phyloP scores from a whole-genome alignment of 768 basidiomycete genomes.

The Hygrophorus russula region DNA sequence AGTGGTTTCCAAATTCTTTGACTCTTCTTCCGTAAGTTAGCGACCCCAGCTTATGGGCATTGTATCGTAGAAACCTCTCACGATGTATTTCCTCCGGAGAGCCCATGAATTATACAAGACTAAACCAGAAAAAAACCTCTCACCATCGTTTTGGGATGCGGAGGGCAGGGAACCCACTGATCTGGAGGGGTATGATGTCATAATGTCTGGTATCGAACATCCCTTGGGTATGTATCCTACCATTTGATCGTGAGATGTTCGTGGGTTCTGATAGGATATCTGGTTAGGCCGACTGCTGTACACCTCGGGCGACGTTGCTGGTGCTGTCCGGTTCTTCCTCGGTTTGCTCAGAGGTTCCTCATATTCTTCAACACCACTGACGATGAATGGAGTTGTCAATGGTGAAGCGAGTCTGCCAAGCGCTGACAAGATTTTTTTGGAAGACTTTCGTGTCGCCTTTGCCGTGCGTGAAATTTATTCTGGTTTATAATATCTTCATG shows the following conservation, averaged over 20 bases:
- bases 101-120: conserved; percentile 53
- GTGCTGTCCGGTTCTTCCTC: conserved; percentile 72
- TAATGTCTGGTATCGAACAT: conserved; percentile 68
- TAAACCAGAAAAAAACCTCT: conserved; percentile 45
- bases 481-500: background rate
- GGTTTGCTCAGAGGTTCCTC: conserved; percentile 45
- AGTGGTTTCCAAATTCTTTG: conserved; percentile 18
- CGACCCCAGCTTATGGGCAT: background rate
- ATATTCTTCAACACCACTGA: conserved; percentile 10
- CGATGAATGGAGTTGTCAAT: conserved; percentile 11
- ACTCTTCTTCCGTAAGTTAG: background rate
- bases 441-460: conserved; percentile 84
- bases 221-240: conserved; percentile 44
- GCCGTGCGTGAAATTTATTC: conserved; percentile 32
- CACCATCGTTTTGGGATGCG: conserved; percentile 74
- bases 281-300: conserved; percentile 71
- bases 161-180: conserved; percentile 36
- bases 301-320: conserved; percentile 74
- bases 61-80: conserved; percentile 61
- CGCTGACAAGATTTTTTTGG: conserved; percentile 62
- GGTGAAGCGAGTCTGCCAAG: conserved; percentile 18
- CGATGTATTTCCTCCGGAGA: conserved; percentile 68
- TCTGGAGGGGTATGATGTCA: conserved; percentile 42
- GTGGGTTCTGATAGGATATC: background rate
- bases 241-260: background rate